Evolutionary conservation across 371 early-diverging fungal genomes (phyloP).

Genomic region (Syncephalastrum contaminatum): DNA sequence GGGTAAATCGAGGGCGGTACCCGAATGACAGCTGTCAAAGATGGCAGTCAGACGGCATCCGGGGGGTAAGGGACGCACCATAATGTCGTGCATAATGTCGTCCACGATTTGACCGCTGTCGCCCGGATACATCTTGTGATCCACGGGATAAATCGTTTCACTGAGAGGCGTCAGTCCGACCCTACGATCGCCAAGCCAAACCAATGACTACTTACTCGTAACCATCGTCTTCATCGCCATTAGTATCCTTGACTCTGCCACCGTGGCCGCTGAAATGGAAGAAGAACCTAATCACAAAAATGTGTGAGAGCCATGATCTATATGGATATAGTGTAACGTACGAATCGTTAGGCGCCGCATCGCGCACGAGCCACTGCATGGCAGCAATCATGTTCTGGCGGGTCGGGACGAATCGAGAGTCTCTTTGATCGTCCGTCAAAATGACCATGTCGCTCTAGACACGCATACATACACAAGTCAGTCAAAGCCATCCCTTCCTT

Average conservation of each 20-base stretch:
- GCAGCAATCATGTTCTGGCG: slow-evolving; percentile 67
- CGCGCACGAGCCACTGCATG: slow-evolving; percentile 81
- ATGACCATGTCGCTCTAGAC: slow-evolving; percentile 70
- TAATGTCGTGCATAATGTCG: slow-evolving; percentile 80
- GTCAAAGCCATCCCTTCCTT: background rate
- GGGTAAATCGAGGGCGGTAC: slow-evolving; percentile 86
- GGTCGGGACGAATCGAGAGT: slow-evolving; percentile 74
- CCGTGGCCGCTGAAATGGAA: slow-evolving; percentile 95
- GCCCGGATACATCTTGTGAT: slow-evolving; percentile 57
- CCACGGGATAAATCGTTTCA: slow-evolving; percentile 73
- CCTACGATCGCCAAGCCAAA: no score
- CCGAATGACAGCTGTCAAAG: slow-evolving; percentile 88
- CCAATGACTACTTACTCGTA: slow-evolving; percentile 25
- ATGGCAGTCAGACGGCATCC: slow-evolving; percentile 86
- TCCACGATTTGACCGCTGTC: slow-evolving; percentile 82
- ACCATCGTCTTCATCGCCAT: slow-evolving; percentile 88
- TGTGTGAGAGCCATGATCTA: background rate
- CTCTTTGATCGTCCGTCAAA: slow-evolving; percentile 84
- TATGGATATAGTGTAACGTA: slow-evolving; percentile 24
- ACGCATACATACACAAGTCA: background rate
- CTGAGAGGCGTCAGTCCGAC: no score
- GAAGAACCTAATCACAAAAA: slow-evolving; percentile 56
- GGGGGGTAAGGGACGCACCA: slow-evolving; percentile 82
- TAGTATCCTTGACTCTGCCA: slow-evolving; percentile 59
- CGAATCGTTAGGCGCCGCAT: slow-evolving; percentile 82